These are phyloP conservation scores for Phyllosticta capitalensis DNA, from an alignment of 2,329 filamentous ascomycete species.

Conservation along the genomic window DNA sequence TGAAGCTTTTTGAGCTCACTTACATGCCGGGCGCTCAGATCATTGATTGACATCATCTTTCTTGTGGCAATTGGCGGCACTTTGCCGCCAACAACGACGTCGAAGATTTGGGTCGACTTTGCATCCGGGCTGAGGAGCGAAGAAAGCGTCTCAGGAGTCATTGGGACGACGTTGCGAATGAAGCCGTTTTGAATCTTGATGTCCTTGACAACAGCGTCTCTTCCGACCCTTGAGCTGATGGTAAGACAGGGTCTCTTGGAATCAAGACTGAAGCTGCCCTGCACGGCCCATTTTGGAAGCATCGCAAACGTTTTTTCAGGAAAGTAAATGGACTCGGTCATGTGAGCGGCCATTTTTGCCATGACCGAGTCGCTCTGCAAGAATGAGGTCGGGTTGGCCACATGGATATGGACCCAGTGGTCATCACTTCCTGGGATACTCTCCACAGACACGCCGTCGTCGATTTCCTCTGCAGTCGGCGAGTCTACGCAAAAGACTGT, in stretches of 20 bases:
- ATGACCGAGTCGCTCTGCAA: constrained; percentile 51
- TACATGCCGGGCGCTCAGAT: constrained; percentile 13
- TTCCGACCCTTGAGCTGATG: constrained; percentile 48
- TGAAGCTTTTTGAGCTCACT: constrained; percentile 28
- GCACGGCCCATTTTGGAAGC: constrained; percentile 41
- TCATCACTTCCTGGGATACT: constrained; percentile 42
- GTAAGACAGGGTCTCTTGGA: constrained; percentile 48
- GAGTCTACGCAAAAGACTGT: constrained; percentile 67
- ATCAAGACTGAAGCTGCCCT: constrained; percentile 45
- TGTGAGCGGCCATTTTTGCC: constrained; percentile 51
- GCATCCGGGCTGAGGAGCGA: constrained; percentile 5
- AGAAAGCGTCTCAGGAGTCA: constrained; percentile 37
- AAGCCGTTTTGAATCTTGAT: constrained; percentile 44
- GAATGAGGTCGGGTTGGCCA: constrained; percentile 67
- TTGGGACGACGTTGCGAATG: constrained; percentile 44
- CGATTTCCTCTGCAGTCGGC: constrained; percentile 57
- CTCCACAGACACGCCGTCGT: constrained; percentile 70
- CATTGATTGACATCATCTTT: neutral
- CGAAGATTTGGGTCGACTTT: constrained; percentile 9
- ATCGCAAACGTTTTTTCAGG: constrained; percentile 49
- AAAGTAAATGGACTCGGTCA: constrained; percentile 47
- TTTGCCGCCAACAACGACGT: constrained; percentile 25
- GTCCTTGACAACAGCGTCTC: constrained; percentile 44
- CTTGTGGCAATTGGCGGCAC: constrained; percentile 12
- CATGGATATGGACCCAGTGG: constrained; percentile 69